Percentiles rank a stretch among this genome's conserved stretches.
phyloP scores from a whole-genome alignment of 768 basidiomycete genomes.

The Tricholoma matsutake region DNA sequence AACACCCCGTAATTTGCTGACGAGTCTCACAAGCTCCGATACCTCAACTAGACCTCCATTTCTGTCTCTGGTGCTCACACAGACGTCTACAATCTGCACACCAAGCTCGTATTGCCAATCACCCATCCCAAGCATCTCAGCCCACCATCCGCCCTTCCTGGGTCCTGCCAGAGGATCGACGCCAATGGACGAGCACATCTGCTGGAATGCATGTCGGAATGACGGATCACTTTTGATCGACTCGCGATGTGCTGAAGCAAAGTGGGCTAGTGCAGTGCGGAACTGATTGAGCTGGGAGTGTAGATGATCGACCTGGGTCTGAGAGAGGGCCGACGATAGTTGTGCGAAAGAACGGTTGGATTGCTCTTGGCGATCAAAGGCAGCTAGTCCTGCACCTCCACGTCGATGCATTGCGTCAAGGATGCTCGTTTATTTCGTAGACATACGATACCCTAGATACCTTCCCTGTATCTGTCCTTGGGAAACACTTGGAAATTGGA shows the following conservation, averaged over 20 bases:
- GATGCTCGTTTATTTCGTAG: no score
- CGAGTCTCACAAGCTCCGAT: slow-evolving; percentile 75
- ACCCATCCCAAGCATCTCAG: slow-evolving; percentile 79
- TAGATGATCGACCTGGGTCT: slow-evolving; percentile 73
- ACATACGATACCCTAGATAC: slow-evolving; percentile 45
- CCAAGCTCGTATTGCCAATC: slow-evolving; percentile 97
- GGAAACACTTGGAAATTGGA: not conserved
- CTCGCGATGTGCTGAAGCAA: slow-evolving; percentile 80
- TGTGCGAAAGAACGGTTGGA: slow-evolving; percentile 77
- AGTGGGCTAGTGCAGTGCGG: slow-evolving; percentile 72
- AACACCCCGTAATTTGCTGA: slow-evolving; percentile 73
- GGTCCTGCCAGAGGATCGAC: slow-evolving; percentile 93
- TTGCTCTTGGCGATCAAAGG: slow-evolving; percentile 84
- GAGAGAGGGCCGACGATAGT: slow-evolving; percentile 76
- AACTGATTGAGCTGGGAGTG: slow-evolving; percentile 82
- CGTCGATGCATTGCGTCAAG: slow-evolving; percentile 55
- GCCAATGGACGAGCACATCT: slow-evolving; percentile 93
- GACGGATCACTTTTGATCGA: slow-evolving; percentile 81
- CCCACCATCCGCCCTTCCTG: slow-evolving; percentile 87
- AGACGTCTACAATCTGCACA: slow-evolving; percentile 92
- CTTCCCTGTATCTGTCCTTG: slow-evolving; percentile 40
- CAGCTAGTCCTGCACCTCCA: slow-evolving; percentile 84
- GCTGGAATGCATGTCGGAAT: slow-evolving; percentile 90
- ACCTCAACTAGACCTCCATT: slow-evolving; percentile 95
- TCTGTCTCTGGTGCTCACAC: slow-evolving; percentile 80